Base-by-base conservation (phyloP, 495 filamentous ascomycete species). In the Xylaria acuta region DNA sequence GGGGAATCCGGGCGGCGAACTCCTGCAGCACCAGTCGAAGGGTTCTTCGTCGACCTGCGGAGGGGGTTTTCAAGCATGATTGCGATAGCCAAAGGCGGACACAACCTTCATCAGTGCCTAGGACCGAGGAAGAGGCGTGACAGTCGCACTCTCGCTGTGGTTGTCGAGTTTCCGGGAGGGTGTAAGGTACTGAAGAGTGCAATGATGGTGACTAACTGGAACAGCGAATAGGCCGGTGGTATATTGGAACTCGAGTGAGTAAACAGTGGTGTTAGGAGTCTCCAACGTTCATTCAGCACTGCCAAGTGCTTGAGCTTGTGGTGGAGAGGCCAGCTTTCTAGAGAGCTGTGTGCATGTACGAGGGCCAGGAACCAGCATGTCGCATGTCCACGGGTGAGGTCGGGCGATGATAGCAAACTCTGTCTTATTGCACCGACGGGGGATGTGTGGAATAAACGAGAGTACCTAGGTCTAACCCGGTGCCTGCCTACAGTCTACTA, bases 21-120 rank as follows among this genome's bases (percentile, higher is more conserved):
- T 22, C 49, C 41, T 32, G 27, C 69, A 30, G 60, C 5, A n/a
- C 25, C 27, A 3, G 38, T 18, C 32, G 60, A 30, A 30, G 69
- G 8, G 9, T 22, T n/a, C 32, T 58, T 64, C 38, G 27, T 25
- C 8, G 62, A 27, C 9, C 34, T 40, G 12, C 27, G 62, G 11
- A 66, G 51, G 5, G 49, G 62, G n/a, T 47, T 65, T 12, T 41
- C 69, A 59, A 66, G 58, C 69, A 72, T 72, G 49, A 27, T 59
- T 32, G 36, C 34, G 20, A n/a, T 43, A 16, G 14, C 22, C 20
- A 41, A 27, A 32, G 32, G 1, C n/a, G 5, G 34, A 43, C 20
- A 27, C 30, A 45, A 20, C 14, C 40, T 18, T 68, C 34, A 22
- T 2, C 41, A n/a, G 27, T 7, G 16, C 5, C 3, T 20, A 27